Percentiles rank a stretch among this genome's conserved stretches.
These are phyloP conservation scores for Acanthochlamys bracteata DNA, from an alignment of 106 monocot species.

Conservation along the genomic window DNA sequence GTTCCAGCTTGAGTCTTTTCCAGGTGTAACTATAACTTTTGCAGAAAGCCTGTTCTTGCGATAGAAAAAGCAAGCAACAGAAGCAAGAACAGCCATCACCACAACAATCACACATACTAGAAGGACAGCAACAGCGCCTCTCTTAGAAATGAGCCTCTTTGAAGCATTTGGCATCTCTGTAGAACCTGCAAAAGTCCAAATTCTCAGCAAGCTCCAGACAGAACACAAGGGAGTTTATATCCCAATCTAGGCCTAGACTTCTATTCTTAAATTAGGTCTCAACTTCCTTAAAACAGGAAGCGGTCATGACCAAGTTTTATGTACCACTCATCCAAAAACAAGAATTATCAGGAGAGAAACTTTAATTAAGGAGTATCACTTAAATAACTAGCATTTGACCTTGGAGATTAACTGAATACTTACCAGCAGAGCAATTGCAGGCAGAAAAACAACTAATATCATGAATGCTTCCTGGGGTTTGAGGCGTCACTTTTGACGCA, in stretches of 20 bases:
- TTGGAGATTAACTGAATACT: not conserved
- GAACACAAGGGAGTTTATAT: not conserved
- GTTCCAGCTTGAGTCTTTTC: conserved; percentile 52
- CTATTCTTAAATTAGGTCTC: no score
- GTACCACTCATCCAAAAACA: no score
- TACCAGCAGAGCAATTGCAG: conserved; percentile 84
- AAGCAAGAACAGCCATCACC: conserved; percentile 38
- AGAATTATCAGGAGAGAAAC: not conserved
- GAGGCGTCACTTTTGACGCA: conserved; percentile 14
- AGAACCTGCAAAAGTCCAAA: conserved; percentile 13
- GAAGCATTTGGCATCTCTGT: conserved; percentile 12
- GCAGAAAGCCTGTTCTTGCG: conserved; percentile 35
- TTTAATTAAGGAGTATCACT: not conserved
- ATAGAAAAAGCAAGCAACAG: conserved; percentile 42
- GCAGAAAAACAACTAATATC: conserved; percentile 46
- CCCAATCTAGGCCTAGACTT: not conserved
- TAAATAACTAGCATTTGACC: not conserved
- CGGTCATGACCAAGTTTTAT: no score
- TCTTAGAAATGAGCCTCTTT: conserved; percentile 34
- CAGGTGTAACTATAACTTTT: conserved; percentile 24
- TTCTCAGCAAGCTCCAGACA: not conserved
- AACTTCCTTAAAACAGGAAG: no score
- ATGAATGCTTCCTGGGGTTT: conserved; percentile 16
- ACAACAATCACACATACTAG: conserved; percentile 48
- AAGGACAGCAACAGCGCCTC: conserved; percentile 35